Evolutionary conservation across 2,329 filamentous ascomycete genomes (phyloP).

Genomic region (Colletotrichum cuscutae): DNA sequence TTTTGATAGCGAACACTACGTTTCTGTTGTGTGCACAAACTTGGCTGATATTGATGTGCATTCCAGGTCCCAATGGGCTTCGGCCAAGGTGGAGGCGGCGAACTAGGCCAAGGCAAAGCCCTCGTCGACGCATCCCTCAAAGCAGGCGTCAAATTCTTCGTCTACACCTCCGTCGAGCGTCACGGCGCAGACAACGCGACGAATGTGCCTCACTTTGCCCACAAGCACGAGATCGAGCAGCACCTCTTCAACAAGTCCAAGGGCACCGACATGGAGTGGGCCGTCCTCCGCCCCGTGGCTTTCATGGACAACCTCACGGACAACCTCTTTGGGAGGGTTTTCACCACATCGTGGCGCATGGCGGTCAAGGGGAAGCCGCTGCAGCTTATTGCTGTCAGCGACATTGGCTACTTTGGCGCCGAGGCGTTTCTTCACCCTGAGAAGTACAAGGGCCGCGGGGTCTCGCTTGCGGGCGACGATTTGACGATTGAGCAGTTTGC

Average conservation of each 20-base stretch:
- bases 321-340: constrained; percentile 44
- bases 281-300: constrained; percentile 49
- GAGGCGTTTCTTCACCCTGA: constrained; percentile 46
- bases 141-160: constrained; percentile 65
- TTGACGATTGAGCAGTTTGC: constrained; percentile 45
- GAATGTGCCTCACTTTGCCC: constrained; percentile 67
- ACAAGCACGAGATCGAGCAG: constrained; percentile 69
- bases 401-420: constrained; percentile 53
- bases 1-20: no score
- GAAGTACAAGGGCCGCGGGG: constrained; percentile 42
- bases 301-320: constrained; percentile 53
- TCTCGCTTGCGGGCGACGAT: constrained; percentile 55
- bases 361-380: constrained; percentile 44
- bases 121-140: constrained; percentile 66
- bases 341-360: constrained; percentile 45
- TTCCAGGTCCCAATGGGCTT: constrained; percentile 35
- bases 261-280: constrained; percentile 45
- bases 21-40: no score
- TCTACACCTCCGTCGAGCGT: constrained; percentile 71
- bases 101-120: constrained; percentile 62
- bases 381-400: constrained; percentile 47
- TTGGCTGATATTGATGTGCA: not conserved
- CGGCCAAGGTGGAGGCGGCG: constrained; percentile 52
- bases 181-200: constrained; percentile 65
- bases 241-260: constrained; percentile 60